Percentiles rank a stretch among this genome's conserved stretches.
Evolutionary conservation across 345 rosid genomes (phyloP).

Genomic region (Acer negundo): DNA sequence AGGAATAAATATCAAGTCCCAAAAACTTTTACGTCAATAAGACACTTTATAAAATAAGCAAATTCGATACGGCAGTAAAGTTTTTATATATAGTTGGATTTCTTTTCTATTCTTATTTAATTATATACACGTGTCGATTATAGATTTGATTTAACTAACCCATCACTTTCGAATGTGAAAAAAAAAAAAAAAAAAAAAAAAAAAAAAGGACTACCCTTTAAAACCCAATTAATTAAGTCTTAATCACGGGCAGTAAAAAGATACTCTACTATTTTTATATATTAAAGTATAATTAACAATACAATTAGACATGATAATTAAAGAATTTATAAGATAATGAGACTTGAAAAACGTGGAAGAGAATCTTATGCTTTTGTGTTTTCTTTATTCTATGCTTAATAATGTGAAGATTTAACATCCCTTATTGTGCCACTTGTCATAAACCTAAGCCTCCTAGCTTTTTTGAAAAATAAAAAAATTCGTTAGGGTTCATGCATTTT

Average conservation of each 20-base stretch:
- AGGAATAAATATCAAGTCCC: neutral
- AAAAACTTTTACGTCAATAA: neutral
- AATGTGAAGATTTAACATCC: neutral
- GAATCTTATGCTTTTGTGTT: slow-evolving; percentile 7
- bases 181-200: neutral
- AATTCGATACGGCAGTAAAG: too few relatives aligned
- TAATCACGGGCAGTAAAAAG: slow-evolving; percentile 3
- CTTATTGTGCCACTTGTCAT: slow-evolving; percentile 9
- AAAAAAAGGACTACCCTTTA: neutral
- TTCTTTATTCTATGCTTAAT: neutral
- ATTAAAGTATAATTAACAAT: neutral
- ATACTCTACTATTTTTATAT: neutral
- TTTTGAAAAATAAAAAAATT: neutral
- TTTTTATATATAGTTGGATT: neutral
- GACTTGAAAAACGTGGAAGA: neutral
- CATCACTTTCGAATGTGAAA: neutral
- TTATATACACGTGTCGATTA: neutral
- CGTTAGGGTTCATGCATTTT: neutral
- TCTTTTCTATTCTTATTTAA: neutral
- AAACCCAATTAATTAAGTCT: neutral
- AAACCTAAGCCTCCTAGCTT: neutral
- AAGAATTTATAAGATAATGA: neutral
- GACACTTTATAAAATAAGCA: too few relatives aligned
- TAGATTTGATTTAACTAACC: neutral
- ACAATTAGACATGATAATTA: neutral